Conservation (phyloP, 257 asterid species). For the Ligustrum vulgare region DNA sequence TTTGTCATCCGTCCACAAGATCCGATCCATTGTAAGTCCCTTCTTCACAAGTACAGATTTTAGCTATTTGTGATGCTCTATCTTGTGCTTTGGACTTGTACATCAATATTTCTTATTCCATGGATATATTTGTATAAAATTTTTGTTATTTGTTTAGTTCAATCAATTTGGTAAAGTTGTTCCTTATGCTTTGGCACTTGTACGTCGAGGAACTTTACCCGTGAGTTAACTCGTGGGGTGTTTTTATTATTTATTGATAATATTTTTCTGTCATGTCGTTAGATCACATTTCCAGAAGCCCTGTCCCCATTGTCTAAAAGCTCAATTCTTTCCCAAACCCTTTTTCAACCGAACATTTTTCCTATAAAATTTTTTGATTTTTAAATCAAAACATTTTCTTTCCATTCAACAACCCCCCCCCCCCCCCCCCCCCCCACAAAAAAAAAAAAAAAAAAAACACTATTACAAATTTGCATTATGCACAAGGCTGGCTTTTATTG, state of each 20-base stretch:
- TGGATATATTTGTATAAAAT: neutral
- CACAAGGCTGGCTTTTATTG: slow-evolving; percentile 12
- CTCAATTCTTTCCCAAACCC: too few species aligned
- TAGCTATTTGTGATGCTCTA: neutral
- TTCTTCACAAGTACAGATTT: slow-evolving; percentile 10
- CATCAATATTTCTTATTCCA: neutral
- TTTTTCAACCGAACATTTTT: too few species aligned
- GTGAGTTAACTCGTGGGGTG: neutral
- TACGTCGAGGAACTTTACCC: neutral
- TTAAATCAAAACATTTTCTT: too few species aligned
- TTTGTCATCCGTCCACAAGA: slow-evolving; percentile 65
- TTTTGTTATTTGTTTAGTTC: neutral
- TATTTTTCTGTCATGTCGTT: neutral
- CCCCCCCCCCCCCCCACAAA: too few species aligned
- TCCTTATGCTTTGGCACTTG: neutral
- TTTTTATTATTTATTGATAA: neutral
- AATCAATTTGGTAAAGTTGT: neutral
- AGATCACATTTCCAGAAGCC: neutral
- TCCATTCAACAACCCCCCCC: too few species aligned
- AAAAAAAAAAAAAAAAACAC: too few species aligned
- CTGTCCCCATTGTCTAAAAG: too few species aligned
- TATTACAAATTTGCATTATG: neutral
- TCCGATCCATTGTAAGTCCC: slow-evolving; percentile 76
- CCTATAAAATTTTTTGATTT: too few species aligned
- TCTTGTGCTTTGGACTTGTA: neutral